Evolutionary conservation across 331 rosid species (phyloP).

Genomic region (Quercus phellos): DNA sequence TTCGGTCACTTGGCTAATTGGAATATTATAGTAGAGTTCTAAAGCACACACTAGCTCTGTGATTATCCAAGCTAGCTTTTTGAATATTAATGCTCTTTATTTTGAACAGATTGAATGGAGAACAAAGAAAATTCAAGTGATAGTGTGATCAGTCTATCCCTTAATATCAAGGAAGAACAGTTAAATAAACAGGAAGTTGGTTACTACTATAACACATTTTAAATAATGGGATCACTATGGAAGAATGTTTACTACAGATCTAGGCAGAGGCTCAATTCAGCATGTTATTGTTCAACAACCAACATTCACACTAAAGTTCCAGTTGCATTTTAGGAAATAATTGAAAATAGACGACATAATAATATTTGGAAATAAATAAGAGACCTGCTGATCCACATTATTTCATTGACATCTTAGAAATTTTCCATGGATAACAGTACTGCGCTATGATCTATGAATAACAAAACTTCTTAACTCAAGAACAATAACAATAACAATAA

Average conservation of each 20-base stretch:
- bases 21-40: no score
- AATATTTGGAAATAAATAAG: not conserved
- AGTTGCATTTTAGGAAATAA: not conserved
- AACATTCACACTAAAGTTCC: not conserved
- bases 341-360: not conserved
- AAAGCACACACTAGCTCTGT: no score
- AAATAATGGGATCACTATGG: not conserved
- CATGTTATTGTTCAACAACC: not conserved
- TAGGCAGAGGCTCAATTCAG: not conserved
- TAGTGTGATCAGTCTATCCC: not conserved
- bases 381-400: not conserved
- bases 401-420: constrained; percentile 8
- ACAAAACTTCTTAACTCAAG: not conserved
- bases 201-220: not conserved
- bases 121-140: not conserved
- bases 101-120: not conserved
- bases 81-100: not conserved
- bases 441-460: not conserved
- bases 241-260: not conserved
- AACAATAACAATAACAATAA: not conserved
- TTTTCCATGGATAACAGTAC: not conserved
- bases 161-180: not conserved
- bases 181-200: not conserved
- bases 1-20: no score
- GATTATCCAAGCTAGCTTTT: not conserved